Conservation (phyloP, 768 basidiomycete species). For the Rickenella mellea region DNA sequence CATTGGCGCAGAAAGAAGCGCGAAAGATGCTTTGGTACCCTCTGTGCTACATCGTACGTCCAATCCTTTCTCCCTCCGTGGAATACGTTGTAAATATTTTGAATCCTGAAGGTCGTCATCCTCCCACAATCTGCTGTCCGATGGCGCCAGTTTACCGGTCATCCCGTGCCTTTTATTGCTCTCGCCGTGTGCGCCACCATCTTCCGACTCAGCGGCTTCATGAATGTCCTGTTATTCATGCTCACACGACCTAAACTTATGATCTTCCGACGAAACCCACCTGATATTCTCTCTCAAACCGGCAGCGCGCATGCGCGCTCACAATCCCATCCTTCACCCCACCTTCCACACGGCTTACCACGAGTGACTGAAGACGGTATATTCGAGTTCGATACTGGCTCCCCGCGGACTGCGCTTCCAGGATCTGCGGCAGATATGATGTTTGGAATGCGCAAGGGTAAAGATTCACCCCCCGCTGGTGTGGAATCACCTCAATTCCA, state of each 20-base stretch:
- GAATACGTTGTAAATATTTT: not conserved
- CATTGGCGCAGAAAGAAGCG: slow-evolving; percentile 3
- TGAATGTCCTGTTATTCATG: slow-evolving; percentile 9
- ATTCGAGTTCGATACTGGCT: too few relatives aligned
- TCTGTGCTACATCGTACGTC: not conserved
- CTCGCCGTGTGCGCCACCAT: slow-evolving; percentile 2
- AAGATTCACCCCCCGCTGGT: too few relatives aligned
- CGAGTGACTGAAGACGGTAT: too few relatives aligned
- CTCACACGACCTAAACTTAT: slow-evolving; percentile 11
- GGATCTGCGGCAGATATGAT: too few relatives aligned
- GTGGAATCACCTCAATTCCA: too few relatives aligned
- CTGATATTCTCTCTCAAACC: too few relatives aligned
- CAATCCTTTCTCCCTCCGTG: not conserved
- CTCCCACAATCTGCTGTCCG: slow-evolving; percentile 2
- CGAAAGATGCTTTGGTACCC: slow-evolving; percentile 7
- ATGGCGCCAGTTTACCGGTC: not conserved
- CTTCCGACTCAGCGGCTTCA: slow-evolving; percentile 7
- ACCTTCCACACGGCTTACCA: too few relatives aligned
- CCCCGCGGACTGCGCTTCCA: too few relatives aligned
- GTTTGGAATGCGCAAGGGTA: too few relatives aligned
- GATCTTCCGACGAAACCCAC: too few relatives aligned
- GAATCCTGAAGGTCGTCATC: not conserved
- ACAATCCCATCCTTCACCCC: too few relatives aligned
- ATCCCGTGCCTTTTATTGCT: slow-evolving; percentile 1
- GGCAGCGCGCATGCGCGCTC: too few relatives aligned